Conservation (phyloP, 1,284 basidiomycete genomes). For the Rhizoctonia solani region DNA sequence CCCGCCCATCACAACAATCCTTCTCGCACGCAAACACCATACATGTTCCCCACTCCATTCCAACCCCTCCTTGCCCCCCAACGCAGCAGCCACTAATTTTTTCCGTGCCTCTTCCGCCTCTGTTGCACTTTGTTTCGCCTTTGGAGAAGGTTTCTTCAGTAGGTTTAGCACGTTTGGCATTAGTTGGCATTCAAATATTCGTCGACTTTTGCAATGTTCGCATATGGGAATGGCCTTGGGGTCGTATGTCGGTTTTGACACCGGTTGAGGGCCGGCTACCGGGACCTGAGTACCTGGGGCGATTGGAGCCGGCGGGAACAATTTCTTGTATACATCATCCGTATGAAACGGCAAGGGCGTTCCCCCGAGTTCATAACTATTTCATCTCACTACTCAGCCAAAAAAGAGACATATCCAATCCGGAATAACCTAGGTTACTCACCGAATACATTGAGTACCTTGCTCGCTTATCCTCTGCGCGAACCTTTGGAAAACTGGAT, state of each 20-base stretch:
- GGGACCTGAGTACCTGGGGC: slow-evolving; percentile 53
- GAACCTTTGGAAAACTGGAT: slow-evolving; percentile 80
- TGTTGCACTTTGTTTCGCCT: slow-evolving; percentile 39
- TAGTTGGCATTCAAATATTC: slow-evolving; percentile 81
- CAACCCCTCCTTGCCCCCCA: slow-evolving; percentile 52
- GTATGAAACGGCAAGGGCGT: slow-evolving; percentile 71
- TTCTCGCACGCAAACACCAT: slow-evolving; percentile 76
- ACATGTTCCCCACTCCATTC: slow-evolving; percentile 85
- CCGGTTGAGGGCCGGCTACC: slow-evolving; percentile 57
- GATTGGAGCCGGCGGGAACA: slow-evolving; percentile 63
- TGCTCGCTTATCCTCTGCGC: slow-evolving; percentile 66
- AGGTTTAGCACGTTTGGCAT: slow-evolving; percentile 86
- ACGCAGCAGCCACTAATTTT: slow-evolving; percentile 56
- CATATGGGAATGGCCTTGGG: slow-evolving; percentile 55
- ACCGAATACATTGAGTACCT: slow-evolving; percentile 79
- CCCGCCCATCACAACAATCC: slow-evolving; percentile 63
- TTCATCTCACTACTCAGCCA: background rate
- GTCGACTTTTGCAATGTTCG: slow-evolving; percentile 58
- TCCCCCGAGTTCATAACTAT: slow-evolving; percentile 78
- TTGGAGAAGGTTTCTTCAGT: slow-evolving; percentile 51
- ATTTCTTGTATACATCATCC: slow-evolving; percentile 64
- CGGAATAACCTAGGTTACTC: slow-evolving; percentile 38
- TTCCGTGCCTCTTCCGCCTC: slow-evolving; percentile 61
- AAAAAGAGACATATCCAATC: background rate
- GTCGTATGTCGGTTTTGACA: slow-evolving; percentile 49